Conservation (phyloP, 352 stramenopile genomes). For the Globisporangium spiculum region DNA sequence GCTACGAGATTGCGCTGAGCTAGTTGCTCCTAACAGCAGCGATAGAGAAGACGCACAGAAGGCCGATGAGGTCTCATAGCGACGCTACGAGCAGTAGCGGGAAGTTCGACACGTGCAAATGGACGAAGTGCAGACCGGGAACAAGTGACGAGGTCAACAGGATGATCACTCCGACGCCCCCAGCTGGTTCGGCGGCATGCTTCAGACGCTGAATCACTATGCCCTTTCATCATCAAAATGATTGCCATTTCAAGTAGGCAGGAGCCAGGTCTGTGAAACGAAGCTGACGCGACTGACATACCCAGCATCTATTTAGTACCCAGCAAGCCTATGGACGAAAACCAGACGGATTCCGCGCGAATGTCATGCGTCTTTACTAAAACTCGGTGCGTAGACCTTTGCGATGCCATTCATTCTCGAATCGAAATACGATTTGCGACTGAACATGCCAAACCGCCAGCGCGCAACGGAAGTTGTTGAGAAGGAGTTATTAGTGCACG, state of each 20-base stretch:
- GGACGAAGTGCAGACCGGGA: not conserved
- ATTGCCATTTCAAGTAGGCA: not conserved
- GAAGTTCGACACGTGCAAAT: not conserved
- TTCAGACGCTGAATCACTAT: not conserved
- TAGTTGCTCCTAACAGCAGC: not conserved
- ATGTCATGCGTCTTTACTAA: too few species aligned
- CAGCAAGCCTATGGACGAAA: conserved; percentile 1
- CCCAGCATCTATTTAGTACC: not conserved
- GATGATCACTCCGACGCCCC: not conserved
- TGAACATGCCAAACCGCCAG: too few species aligned
- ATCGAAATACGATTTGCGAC: too few species aligned
- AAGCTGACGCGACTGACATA: too few species aligned
- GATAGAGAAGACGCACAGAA: too few species aligned
- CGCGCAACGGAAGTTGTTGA: too few species aligned
- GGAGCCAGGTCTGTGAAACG: too few species aligned
- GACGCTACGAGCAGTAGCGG: not conserved
- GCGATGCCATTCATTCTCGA: too few species aligned
- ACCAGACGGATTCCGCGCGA: not conserved
- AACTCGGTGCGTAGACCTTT: too few species aligned
- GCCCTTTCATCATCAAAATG: not conserved
- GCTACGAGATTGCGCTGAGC: not conserved
- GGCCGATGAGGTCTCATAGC: not conserved
- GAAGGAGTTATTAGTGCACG: too few species aligned
- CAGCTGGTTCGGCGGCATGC: not conserved
- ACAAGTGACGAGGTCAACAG: not conserved